phyloP scores from a whole-genome alignment of 768 basidiomycete species.

The Auricularia cornea region DNA sequence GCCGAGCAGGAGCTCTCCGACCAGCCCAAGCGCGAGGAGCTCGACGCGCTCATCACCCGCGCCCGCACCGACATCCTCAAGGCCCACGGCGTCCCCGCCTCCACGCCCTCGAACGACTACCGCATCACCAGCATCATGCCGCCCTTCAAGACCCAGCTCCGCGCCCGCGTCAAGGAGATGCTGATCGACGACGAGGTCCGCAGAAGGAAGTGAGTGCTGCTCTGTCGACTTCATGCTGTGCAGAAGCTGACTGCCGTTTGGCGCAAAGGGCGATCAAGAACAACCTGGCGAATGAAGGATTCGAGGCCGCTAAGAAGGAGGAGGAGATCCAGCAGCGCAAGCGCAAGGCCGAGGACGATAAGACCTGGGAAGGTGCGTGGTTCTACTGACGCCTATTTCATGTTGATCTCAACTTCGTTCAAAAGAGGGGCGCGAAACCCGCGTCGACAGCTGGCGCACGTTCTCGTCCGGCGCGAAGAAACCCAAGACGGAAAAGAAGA shows the following conservation, averaged over 20 bases:
- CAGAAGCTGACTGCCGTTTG: background rate
- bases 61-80: conserved; percentile 66
- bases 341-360: conserved; percentile 84
- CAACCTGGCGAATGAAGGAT: conserved; percentile 84
- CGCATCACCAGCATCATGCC: conserved; percentile 46
- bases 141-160: conserved; percentile 57
- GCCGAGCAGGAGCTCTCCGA: conserved; percentile 80
- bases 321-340: conserved; percentile 71
- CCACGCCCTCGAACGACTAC: conserved; percentile 51
- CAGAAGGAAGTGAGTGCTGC: conserved; percentile 58
- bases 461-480: conserved; percentile 55
- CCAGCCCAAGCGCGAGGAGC: conserved; percentile 66
- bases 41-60: conserved; percentile 71
- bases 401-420: background rate
- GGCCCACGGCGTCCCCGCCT: conserved; percentile 48
- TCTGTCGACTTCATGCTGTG: no score
- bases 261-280: conserved; percentile 68
- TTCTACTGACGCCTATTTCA: background rate
- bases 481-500: conserved; percentile 37
- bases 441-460: conserved; percentile 77
- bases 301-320: conserved; percentile 90
- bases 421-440: conserved; percentile 64
- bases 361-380: conserved; percentile 73
- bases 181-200: conserved; percentile 87
- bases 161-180: conserved; percentile 69